A percentile compares a stretch with the other conserved stretches of the same genome.
These are phyloP conservation scores for Bipolaris sorokiniana DNA, from an alignment of 2,329 filamentous ascomycete genomes.

Conservation along the genomic window DNA sequence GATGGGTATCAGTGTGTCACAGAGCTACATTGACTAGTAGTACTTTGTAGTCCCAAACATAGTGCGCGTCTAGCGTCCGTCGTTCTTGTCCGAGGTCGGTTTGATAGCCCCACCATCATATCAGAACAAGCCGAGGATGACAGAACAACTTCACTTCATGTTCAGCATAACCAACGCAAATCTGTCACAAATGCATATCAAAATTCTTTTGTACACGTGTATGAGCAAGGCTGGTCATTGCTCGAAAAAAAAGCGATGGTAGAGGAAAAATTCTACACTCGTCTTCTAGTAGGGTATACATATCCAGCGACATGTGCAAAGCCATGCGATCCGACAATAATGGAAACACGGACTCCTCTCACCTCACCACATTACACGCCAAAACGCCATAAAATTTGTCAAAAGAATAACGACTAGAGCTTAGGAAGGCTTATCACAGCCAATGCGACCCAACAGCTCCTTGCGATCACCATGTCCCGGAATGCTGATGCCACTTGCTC, in stretches of 20 bases:
- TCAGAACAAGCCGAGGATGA: slow-evolving; percentile 2
- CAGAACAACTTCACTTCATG: background rate
- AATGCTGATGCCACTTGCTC: slow-evolving; percentile 62
- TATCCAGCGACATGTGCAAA: slow-evolving; percentile 5
- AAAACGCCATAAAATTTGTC: slow-evolving; percentile 18
- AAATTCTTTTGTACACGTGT: background rate
- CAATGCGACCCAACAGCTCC: slow-evolving; percentile 80
- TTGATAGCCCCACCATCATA: background rate
- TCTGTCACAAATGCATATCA: background rate
- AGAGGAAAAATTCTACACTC: background rate
- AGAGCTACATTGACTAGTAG: background rate
- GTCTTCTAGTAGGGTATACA: slow-evolving; percentile 13
- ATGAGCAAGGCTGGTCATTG: background rate
- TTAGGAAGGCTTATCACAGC: slow-evolving; percentile 71
- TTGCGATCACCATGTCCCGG: slow-evolving; percentile 77
- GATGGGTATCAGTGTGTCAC: too few relatives aligned
- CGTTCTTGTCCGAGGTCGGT: background rate
- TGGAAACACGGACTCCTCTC: background rate
- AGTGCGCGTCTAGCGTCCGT: background rate
- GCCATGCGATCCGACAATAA: background rate
- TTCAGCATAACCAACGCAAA: background rate
- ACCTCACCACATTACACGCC: background rate
- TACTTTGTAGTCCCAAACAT: background rate
- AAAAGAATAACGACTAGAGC: background rate
- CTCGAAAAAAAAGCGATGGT: background rate